phyloP scores from a whole-genome alignment of 768 basidiomycete species.

The Lentinus brumalis region DNA sequence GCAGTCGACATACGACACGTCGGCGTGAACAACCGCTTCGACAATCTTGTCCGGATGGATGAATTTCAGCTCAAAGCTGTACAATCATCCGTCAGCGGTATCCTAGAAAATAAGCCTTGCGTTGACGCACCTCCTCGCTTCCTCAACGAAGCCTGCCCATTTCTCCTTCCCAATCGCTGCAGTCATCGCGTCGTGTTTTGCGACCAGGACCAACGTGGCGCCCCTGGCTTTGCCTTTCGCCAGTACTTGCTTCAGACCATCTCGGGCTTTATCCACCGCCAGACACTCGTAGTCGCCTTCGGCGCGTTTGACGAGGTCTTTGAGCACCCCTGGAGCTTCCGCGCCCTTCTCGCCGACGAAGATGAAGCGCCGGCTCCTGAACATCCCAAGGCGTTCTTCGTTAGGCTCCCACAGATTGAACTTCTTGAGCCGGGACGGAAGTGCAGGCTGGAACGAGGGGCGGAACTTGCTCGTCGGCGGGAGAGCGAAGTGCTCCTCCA shows the following conservation, averaged over 20 bases:
- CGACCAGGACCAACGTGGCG: conserved; percentile 48
- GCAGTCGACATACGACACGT: conserved; percentile 39
- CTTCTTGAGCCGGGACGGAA: conserved; percentile 50
- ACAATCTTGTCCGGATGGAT: conserved; percentile 50
- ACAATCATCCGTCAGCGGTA: background rate
- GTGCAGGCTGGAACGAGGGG: conserved; percentile 55
- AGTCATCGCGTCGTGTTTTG: conserved; percentile 47
- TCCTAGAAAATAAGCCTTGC: background rate
- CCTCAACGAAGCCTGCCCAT: conserved; percentile 55
- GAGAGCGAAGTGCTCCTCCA: conserved; percentile 54
- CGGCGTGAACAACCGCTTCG: conserved; percentile 47
- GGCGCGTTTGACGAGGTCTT: conserved; percentile 57
- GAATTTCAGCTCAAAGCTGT: conserved; percentile 46
- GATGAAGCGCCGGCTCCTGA: conserved; percentile 57
- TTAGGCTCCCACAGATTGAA: conserved; percentile 68
- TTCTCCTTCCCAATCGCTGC: conserved; percentile 53
- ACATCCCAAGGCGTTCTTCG: conserved; percentile 58
- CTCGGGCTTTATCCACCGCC: conserved; percentile 49
- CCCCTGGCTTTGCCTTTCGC: conserved; percentile 53
- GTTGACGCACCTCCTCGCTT: conserved; percentile 49
- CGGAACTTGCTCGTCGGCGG: conserved; percentile 58
- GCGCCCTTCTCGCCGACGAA: conserved; percentile 58
- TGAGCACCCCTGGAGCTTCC: conserved; percentile 49
- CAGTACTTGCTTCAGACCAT: conserved; percentile 54
- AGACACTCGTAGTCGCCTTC: conserved; percentile 67